Evolutionary conservation across 2,329 filamentous ascomycete genomes (phyloP).

Genomic region (Trichoderma sp.): DNA sequence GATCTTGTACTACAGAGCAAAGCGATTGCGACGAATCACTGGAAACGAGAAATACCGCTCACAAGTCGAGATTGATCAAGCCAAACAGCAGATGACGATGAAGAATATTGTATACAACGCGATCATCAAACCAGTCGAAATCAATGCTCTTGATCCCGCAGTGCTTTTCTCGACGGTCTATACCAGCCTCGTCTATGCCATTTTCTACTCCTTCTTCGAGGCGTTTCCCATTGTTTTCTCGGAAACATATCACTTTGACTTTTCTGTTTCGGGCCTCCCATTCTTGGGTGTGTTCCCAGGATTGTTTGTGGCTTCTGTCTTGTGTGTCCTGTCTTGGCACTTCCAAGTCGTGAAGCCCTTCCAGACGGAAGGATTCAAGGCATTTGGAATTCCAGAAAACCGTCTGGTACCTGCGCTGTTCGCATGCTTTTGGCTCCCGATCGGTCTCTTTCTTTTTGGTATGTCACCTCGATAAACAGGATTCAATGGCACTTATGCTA

Average conservation of each 20-base stretch:
- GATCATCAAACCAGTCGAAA: background rate
- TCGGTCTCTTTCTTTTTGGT: background rate
- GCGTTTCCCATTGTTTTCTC: background rate
- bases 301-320: background rate
- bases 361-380: background rate
- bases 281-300: background rate
- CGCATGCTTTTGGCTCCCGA: background rate
- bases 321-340: background rate
- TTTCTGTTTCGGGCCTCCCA: background rate
- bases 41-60: background rate
- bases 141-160: background rate
- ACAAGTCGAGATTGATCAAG: background rate
- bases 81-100: background rate
- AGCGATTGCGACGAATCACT: background rate
- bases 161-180: background rate
- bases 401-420: background rate
- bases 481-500: background rate
- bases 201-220: background rate
- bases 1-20: background rate
- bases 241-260: background rate
- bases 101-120: background rate
- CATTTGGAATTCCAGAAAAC: background rate
- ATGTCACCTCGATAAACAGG: background rate
- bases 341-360: background rate
- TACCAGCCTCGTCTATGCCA: background rate